These are phyloP conservation scores for Bromus sterilis DNA, from an alignment of 176 grass and related monocot genomes.

Conservation along the genomic window DNA sequence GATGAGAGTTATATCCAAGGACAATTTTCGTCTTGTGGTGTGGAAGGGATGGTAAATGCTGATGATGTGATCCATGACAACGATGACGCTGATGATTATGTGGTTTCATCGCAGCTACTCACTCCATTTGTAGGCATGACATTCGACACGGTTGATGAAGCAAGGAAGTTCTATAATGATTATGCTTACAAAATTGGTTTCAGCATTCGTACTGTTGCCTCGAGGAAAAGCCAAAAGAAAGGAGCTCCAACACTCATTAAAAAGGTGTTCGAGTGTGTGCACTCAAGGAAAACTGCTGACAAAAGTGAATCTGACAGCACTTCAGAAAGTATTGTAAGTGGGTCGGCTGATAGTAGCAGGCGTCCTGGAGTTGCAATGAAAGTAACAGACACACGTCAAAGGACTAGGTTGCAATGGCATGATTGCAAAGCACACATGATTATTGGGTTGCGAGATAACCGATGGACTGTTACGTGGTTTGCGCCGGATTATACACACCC, in stretches of 20 bases:
- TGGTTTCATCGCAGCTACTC: background rate
- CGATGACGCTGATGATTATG: background rate
- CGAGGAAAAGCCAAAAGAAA: background rate
- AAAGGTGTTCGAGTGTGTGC: background rate
- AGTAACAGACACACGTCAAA: too few relatives aligned
- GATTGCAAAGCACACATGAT: background rate
- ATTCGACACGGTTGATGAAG: background rate
- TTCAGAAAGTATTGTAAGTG: background rate
- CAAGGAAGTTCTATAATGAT: background rate
- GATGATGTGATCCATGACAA: too few relatives aligned
- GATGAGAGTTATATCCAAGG: too few relatives aligned
- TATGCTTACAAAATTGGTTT: background rate
- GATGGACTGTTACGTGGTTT: background rate
- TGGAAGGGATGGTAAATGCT: too few relatives aligned
- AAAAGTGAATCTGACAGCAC: background rate
- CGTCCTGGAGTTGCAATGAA: background rate
- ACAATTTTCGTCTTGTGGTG: too few relatives aligned
- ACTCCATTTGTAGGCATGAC: background rate
- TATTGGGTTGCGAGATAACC: background rate
- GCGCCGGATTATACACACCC: background rate
- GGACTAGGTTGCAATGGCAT: too few relatives aligned
- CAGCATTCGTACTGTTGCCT: background rate
- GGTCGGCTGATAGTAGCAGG: background rate
- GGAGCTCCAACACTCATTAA: background rate
- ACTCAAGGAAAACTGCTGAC: background rate